Conservation (phyloP, 495 filamentous ascomycete species). For the Cercophora newfieldiana region DNA sequence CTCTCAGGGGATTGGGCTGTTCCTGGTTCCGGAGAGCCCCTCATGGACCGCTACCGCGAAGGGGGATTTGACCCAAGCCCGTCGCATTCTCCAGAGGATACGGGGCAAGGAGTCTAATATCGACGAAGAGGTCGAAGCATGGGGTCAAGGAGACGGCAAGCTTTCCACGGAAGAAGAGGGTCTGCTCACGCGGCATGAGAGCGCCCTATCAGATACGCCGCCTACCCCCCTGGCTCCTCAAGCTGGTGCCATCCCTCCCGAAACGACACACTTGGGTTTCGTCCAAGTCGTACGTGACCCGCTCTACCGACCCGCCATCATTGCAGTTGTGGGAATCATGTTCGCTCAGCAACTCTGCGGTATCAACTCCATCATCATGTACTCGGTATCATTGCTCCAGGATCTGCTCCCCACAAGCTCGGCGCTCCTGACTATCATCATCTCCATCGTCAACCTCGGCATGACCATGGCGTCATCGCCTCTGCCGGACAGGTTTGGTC, state of each 20-base stretch:
- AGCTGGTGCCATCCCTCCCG: slow-evolving; percentile 33
- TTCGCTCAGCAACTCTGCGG: slow-evolving; percentile 87
- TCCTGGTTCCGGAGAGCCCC: slow-evolving; percentile 79
- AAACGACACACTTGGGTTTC: slow-evolving; percentile 60
- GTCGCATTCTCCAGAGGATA: slow-evolving; percentile 67
- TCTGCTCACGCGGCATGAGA: slow-evolving; percentile 38
- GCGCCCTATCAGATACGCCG: slow-evolving; percentile 40
- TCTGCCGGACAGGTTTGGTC: slow-evolving; percentile 80
- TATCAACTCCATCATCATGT: slow-evolving; percentile 98
- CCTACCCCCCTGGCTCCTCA: slow-evolving; percentile 40
- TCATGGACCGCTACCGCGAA: slow-evolving; percentile 73
- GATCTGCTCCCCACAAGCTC: slow-evolving; percentile 75
- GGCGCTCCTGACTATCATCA: slow-evolving; percentile 75
- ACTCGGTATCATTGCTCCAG: slow-evolving; percentile 84
- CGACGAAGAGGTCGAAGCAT: slow-evolving; percentile 69
- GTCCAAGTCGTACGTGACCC: slow-evolving; percentile 63
- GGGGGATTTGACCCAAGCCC: slow-evolving; percentile 60
- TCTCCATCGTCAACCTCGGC: slow-evolving; percentile 82
- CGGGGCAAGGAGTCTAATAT: slow-evolving; percentile 69
- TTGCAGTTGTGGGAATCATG: slow-evolving; percentile 90
- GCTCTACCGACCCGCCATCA: slow-evolving; percentile 69
- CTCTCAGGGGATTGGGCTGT: slow-evolving; percentile 63
- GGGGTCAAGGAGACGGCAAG: slow-evolving; percentile 47
- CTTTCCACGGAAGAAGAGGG: slow-evolving; percentile 47
- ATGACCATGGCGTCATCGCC: slow-evolving; percentile 79